Percentiles rank a stretch among this genome's conserved stretches.
These are phyloP conservation scores for Lodderomyces oxycetoniae DNA, from an alignment of 1,139 yeast genomes.

Conservation along the genomic window DNA sequence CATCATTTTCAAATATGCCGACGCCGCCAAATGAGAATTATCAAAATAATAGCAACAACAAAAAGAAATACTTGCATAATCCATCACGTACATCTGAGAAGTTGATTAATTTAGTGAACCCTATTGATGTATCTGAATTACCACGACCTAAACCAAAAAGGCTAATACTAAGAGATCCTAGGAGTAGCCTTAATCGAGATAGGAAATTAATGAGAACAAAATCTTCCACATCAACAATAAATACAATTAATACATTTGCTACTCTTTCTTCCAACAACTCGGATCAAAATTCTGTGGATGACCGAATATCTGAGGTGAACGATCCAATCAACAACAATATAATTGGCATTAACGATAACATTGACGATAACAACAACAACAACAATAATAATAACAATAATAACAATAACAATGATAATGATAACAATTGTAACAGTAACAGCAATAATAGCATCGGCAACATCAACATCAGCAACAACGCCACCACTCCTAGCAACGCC, in stretches of 20 bases:
- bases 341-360: background rate
- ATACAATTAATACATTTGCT: conserved; percentile 40
- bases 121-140: conserved; percentile 65
- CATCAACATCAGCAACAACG: background rate
- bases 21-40: conserved; percentile 7
- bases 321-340: background rate
- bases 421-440: background rate
- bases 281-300: conserved; percentile 18
- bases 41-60: conserved; percentile 3
- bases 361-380: background rate
- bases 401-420: background rate
- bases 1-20: conserved; percentile 8
- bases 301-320: conserved; percentile 5
- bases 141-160: conserved; percentile 66
- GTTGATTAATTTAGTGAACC: conserved; percentile 58
- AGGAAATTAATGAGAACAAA: conserved; percentile 38
- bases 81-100: conserved; percentile 48
- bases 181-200: conserved; percentile 20
- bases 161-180: conserved; percentile 52
- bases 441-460: background rate
- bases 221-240: conserved; percentile 40
- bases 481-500: background rate
- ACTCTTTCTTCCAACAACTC: conserved; percentile 37
- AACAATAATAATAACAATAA: background rate
- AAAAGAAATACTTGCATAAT: conserved; percentile 19